Percentiles rank a stretch among this genome's conserved stretches.
Conservation (phyloP, 1,139 yeast genomes). For the Blastobotrys illinoisensis region DNA sequence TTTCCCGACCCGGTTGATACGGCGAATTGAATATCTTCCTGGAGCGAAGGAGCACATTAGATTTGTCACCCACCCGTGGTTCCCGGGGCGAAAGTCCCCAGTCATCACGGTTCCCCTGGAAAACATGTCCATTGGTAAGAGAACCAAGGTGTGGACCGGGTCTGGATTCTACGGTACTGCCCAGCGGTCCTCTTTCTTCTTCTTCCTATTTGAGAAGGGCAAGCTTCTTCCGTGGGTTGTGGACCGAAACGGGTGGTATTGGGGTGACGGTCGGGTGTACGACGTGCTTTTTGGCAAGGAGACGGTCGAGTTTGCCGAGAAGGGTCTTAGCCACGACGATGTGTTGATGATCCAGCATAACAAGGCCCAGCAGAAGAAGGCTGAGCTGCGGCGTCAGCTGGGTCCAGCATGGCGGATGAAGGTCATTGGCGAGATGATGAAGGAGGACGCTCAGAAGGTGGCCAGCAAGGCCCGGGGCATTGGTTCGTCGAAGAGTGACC, state of each 20-base stretch:
- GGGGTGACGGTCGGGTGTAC: conserved; percentile 87
- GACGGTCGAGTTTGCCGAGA: conserved; percentile 67
- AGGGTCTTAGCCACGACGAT: conserved; percentile 65
- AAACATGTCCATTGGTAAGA: conserved; percentile 50
- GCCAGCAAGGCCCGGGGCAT: background rate
- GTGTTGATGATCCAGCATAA: conserved; percentile 29
- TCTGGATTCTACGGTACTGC: conserved; percentile 83
- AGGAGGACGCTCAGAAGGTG: conserved; percentile 30
- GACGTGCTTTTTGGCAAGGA: conserved; percentile 78
- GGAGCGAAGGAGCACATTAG: conserved; percentile 46
- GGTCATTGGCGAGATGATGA: conserved; percentile 31
- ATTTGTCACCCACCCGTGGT: conserved; percentile 66
- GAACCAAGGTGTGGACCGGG: conserved; percentile 74
- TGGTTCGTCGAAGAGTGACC: background rate
- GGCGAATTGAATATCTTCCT: conserved; percentile 76
- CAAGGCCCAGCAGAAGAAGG: conserved; percentile 28
- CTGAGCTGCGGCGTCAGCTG: conserved; percentile 33
- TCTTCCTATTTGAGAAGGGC: conserved; percentile 58
- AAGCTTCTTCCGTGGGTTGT: conserved; percentile 64
- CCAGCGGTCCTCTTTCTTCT: conserved; percentile 68
- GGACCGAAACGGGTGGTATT: conserved; percentile 80
- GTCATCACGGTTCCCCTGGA: conserved; percentile 61
- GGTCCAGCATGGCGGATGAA: conserved; percentile 37
- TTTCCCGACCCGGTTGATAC: conserved; percentile 63
- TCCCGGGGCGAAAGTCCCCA: conserved; percentile 77